A percentile compares a stretch with the other conserved stretches of the same genome.
These are phyloP conservation scores for Uncinocarpus reesii DNA, from an alignment of 2,329 filamentous ascomycete species.

Conservation along the genomic window DNA sequence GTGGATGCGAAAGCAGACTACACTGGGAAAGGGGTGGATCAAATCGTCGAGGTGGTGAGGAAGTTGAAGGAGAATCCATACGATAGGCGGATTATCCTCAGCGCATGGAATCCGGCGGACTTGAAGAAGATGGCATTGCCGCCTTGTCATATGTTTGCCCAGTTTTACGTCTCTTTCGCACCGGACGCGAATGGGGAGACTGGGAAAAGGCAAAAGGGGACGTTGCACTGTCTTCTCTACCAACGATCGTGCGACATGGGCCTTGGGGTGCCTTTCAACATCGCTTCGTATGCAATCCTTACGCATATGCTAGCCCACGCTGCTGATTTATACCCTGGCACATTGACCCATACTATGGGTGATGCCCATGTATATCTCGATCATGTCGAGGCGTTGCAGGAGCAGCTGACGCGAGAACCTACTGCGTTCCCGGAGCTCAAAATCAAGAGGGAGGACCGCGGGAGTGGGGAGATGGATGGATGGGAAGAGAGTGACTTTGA, in stretches of 20 bases:
- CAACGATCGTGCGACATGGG: slow-evolving; percentile 96
- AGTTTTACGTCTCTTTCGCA: slow-evolving; percentile 82
- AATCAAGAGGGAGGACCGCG: slow-evolving; percentile 57
- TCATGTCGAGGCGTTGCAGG: slow-evolving; percentile 75
- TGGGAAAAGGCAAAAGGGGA: slow-evolving; percentile 45
- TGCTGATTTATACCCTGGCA: slow-evolving; percentile 73
- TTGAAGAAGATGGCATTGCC: slow-evolving; percentile 80
- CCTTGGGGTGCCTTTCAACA: slow-evolving; percentile 94
- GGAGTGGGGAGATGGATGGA: slow-evolving; percentile 81
- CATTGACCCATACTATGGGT: slow-evolving; percentile 88
- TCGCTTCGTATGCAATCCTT: slow-evolving; percentile 83
- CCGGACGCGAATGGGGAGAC: slow-evolving; percentile 24
- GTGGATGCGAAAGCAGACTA: slow-evolving; percentile 71
- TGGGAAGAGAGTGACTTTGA: slow-evolving; percentile 85
- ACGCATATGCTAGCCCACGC: slow-evolving; percentile 92
- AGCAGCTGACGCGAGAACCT: slow-evolving; percentile 71
- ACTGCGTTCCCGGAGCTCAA: slow-evolving; percentile 68
- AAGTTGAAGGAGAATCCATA: slow-evolving; percentile 77
- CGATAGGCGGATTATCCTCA: slow-evolving; percentile 80
- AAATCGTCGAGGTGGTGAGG: slow-evolving; percentile 78
- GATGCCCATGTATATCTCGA: slow-evolving; percentile 96
- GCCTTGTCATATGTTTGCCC: slow-evolving; percentile 95
- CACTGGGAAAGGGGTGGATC: slow-evolving; percentile 78
- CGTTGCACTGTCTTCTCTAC: slow-evolving; percentile 82
- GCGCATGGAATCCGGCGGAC: slow-evolving; percentile 87